A percentile compares a stretch with the other conserved stretches of the same genome.
Conservation (phyloP, 305 asterid genomes). For the Stenogyne calaminthoides region DNA sequence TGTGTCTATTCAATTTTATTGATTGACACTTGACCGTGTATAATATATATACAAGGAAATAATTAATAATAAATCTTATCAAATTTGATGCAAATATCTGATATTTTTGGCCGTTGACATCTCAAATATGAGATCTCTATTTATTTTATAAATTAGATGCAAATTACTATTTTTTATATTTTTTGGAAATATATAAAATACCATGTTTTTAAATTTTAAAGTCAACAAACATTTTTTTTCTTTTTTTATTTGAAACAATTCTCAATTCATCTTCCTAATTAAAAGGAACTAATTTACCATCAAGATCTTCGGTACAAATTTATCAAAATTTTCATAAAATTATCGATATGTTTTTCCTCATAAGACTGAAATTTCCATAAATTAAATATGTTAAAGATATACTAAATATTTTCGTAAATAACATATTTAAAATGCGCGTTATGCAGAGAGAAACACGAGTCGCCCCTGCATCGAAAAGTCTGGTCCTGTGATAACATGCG, state of each 20-base stretch:
- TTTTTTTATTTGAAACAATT: background rate
- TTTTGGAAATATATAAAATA: too few relatives aligned
- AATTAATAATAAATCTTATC: too few relatives aligned
- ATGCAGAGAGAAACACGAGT: slow-evolving; percentile 13
- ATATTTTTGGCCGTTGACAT: too few relatives aligned
- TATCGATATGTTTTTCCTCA: background rate
- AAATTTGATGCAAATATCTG: too few relatives aligned
- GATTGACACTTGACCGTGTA: too few relatives aligned
- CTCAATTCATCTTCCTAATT: background rate
- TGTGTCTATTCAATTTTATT: too few relatives aligned
- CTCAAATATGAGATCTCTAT: too few relatives aligned
- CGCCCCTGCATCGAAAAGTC: slow-evolving; percentile 41
- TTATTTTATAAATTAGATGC: too few relatives aligned
- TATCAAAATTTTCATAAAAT: background rate
- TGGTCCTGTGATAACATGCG: slow-evolving; percentile 37
- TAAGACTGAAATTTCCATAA: background rate
- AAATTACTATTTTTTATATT: too few relatives aligned
- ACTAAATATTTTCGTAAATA: background rate
- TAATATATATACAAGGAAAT: too few relatives aligned
- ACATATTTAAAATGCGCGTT: background rate
- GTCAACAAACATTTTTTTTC: background rate
- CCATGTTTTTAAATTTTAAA: background rate
- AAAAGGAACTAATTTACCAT: background rate
- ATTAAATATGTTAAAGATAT: background rate
- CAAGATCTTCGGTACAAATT: background rate